Evolutionary conservation across 495 filamentous ascomycete species (phyloP), one percentile per base, ranked within the genome.

Genomic region (Parmelia sp.): DNA sequence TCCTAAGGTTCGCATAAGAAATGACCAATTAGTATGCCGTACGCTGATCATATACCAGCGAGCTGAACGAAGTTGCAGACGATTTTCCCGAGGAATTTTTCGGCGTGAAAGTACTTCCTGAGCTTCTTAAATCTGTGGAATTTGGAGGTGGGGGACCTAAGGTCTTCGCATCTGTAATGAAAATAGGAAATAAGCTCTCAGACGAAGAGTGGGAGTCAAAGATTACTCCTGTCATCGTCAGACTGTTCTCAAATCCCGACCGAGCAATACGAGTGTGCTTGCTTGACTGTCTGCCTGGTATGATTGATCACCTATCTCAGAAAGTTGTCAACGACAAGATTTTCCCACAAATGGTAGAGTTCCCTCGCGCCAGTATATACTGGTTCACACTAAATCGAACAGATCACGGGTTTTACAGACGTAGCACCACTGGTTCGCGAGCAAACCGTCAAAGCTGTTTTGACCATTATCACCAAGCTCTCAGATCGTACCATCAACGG

Each of bases 11-110:
- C 66, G 86, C 51, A 33, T 76, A 58, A 44, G 63, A 58, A 55
- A 57, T 33, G 6, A 44, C 25, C 0, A 23, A 23, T 4, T 51
- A 29, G 12, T 35, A 4, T 47, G 58, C 29, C 25, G 25, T 55
- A 25, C 25, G 35, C 77, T 74, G 72, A 74, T 25, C 4, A 7
- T 29, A 9, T 33, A 55, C 25, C 57, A 94, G 89, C 71, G 88
- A 95, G 73, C 82, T 98, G 7, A 91, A 96, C 68, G 80, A 88
- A 57, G 83, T 95, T 8, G 87, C 90, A 1, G 91, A 96, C 65
- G 91, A 97, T 72, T 96, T 97, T 67, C 94, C 94, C 0, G 94
- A 97, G 69, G 92, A 96, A 61, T 98, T 94, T 73, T 94, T 97
- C 79, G 96, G 92, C 72, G 90, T 94, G 84, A 98, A 97, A 70